Conservation (phyloP, 2,329 filamentous ascomycete genomes). For the Phaeosphaeriaceae sp. region DNA sequence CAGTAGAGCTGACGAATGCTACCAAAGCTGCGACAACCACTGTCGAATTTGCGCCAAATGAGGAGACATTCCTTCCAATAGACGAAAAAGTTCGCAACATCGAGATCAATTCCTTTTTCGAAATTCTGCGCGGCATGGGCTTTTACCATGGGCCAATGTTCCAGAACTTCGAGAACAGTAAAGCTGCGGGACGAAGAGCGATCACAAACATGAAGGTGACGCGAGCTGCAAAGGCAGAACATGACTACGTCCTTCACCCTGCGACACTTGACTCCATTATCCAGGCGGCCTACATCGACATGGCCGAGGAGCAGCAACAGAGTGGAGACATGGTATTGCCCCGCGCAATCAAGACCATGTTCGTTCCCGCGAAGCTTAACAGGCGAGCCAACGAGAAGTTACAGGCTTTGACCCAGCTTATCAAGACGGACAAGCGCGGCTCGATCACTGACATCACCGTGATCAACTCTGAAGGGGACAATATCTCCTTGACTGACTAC, state of each 20-base stretch:
- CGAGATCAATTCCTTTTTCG: conserved; percentile 30
- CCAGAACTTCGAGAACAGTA: conserved; percentile 11
- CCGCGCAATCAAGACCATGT: conserved; percentile 14
- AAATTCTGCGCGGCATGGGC: conserved; percentile 52
- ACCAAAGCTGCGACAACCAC: background rate
- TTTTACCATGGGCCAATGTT: conserved; percentile 23
- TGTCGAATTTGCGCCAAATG: background rate
- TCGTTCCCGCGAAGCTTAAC: background rate
- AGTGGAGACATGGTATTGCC: conserved; percentile 11
- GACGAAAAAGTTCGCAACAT: conserved; percentile 7
- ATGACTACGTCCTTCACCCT: conserved; percentile 15
- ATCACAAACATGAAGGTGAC: conserved; percentile 4
- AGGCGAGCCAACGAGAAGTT: background rate
- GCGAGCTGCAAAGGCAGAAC: conserved; percentile 1
- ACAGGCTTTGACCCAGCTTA: background rate
- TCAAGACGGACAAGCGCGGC: background rate
- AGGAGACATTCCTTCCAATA: background rate
- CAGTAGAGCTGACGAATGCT: background rate
- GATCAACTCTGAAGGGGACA: background rate
- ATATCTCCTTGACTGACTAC: background rate
- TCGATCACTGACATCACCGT: background rate
- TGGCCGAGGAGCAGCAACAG: conserved; percentile 2
- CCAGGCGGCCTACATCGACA: conserved; percentile 10
- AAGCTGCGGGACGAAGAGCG: background rate
- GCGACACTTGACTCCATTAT: conserved; percentile 18